A percentile compares a stretch with the other conserved stretches of the same genome.
Evolutionary conservation across 139 green algal genomes (phyloP).

Genomic region (Micractinium sp.): DNA sequence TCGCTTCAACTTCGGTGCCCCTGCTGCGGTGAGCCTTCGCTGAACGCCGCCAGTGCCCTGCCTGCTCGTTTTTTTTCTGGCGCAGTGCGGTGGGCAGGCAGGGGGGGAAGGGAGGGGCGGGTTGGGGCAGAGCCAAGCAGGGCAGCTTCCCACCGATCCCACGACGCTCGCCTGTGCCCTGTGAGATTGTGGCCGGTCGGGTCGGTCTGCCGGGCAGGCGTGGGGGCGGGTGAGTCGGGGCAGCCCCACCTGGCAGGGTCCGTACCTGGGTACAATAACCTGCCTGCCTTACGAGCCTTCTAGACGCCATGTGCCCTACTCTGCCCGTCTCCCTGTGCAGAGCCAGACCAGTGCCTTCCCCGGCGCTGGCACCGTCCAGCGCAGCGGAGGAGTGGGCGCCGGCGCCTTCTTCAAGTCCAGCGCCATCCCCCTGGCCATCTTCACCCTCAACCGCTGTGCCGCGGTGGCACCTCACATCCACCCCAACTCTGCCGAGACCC

Average conservation of each 20-base stretch:
- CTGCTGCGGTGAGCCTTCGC: too few species aligned
- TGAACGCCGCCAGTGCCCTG: too few species aligned
- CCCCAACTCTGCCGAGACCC: constrained; percentile 15
- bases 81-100: not conserved
- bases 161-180: too few species aligned
- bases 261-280: too few species aligned
- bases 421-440: constrained; percentile 2
- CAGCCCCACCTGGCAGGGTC: not conserved
- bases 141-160: too few species aligned
- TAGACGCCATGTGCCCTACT: not conserved
- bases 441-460: not conserved
- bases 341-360: not conserved
- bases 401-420: not conserved
- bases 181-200: too few species aligned
- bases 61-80: too few species aligned
- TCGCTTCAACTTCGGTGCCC: not conserved
- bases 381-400: not conserved
- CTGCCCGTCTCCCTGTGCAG: not conserved
- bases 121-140: not conserved
- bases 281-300: too few species aligned
- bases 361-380: not conserved
- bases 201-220: not conserved
- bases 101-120: not conserved
- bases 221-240: not conserved
- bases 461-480: constrained; percentile 7